Evolutionary conservation across 768 basidiomycete species (phyloP), one percentile per base, ranked within the genome.

Genomic region (Clitopilus hobsonii): DNA sequence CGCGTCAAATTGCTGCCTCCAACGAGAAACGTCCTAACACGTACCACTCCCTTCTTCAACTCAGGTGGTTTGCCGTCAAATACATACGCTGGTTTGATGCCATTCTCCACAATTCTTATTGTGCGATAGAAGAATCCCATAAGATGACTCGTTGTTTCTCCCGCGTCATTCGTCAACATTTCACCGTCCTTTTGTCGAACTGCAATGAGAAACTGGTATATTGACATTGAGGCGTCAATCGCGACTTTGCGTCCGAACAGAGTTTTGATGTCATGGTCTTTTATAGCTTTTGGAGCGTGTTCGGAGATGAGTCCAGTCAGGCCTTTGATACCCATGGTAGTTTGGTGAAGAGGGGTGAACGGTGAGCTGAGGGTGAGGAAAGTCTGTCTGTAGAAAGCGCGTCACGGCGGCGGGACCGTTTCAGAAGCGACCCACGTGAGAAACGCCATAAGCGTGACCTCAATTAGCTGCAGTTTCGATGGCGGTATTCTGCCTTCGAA

Each of bases 101-200:
- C 97, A 60, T 98, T 96, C 72, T 99, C 97, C 16, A 95, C 95
- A 68, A 99, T 98, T 22, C 97, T 82, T 56, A 99, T 91, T 0
- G 97, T 99, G 32, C 95, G 82, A 65, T 98, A 98, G 74, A 99
- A 99, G 70, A 98, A 89, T 0, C 97, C 97, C 94, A 98, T 98
- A 10, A 99, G 77, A 72, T 99, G 96, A 73, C 94, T 95, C 1
- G 97, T 99, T 3, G 94, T 97, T 67, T 99, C 97, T 16, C 97
- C 97, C 0, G 88, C 85, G n/a, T 98, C 96, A 66, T 98, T 98
- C 63, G 89, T 96, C 61, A 99, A 81, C 79, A 95, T 83, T 71
- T 98, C 94, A 18, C 97, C 97, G 67, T 98, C 97, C 68, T 85
- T 88, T 71, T 96, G 94, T 26, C 97, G 82, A 10, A 98, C 97